Evolutionary conservation across 768 basidiomycete species (phyloP).

Genomic region (Hypholoma sublateritium): DNA sequence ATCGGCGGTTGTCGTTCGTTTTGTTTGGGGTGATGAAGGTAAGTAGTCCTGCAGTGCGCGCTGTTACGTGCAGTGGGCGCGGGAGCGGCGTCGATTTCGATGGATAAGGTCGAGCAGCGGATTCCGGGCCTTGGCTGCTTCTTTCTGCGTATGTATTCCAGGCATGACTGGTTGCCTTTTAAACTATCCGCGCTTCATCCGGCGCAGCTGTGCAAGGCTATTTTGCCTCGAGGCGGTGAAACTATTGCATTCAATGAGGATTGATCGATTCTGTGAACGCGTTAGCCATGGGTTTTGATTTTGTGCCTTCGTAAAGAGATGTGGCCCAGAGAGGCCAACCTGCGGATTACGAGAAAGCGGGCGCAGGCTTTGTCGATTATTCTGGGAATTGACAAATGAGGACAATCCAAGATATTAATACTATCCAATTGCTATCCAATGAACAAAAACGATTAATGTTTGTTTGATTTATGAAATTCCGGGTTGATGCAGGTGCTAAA

Average conservation of each 20-base stretch:
- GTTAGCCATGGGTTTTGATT: too few species aligned
- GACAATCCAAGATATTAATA: too few species aligned
- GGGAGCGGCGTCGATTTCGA: not conserved
- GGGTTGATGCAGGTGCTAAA: too few species aligned
- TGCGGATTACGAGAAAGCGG: too few species aligned
- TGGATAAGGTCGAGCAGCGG: not conserved
- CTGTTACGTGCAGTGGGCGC: not conserved
- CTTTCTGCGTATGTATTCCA: not conserved
- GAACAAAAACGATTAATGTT: too few species aligned
- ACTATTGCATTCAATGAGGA: not conserved
- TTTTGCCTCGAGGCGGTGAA: not conserved
- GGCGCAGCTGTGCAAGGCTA: not conserved
- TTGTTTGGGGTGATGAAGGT: not conserved
- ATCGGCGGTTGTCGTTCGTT: not conserved
- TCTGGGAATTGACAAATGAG: too few species aligned
- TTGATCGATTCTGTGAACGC: not conserved
- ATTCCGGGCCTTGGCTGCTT: not conserved
- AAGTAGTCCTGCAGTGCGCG: not conserved
- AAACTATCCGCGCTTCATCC: not conserved
- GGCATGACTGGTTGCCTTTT: not conserved
- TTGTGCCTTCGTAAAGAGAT: too few species aligned
- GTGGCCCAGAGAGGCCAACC: too few species aligned
- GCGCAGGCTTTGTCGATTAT: too few species aligned
- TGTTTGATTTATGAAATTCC: too few species aligned
- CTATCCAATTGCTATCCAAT: too few species aligned